phyloP scores from a whole-genome alignment of 139 green algal genomes.

The Coelastrella sp. region DNA sequence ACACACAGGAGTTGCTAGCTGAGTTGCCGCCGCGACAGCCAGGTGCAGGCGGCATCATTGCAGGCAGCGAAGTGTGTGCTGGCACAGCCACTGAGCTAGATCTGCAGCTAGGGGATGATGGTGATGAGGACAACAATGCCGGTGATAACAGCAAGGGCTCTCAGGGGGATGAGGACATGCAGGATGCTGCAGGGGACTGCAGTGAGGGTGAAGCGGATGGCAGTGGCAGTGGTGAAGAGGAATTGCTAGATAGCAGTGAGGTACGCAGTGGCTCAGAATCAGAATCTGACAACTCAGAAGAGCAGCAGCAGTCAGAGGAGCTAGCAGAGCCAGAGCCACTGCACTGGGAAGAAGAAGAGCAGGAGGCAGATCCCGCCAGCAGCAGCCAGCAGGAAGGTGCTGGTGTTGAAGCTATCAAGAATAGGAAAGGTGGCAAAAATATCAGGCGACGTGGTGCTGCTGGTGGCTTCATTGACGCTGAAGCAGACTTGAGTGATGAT shows the following conservation, averaged over 20 bases:
- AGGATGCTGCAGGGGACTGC: background rate
- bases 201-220: constrained; percentile 9
- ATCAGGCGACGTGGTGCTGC: background rate
- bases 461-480: constrained; percentile 41
- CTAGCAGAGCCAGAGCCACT: constrained; percentile 27
- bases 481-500: constrained; percentile 41
- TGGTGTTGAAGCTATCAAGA: background rate
- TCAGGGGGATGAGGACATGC: background rate
- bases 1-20: constrained; percentile 12
- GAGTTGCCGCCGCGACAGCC: background rate
- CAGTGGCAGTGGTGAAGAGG: constrained; percentile 2
- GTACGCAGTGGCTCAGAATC: background rate
- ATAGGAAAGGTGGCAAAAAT: background rate
- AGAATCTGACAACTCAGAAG: background rate
- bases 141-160: background rate
- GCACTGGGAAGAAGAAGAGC: constrained; percentile 45
- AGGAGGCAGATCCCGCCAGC: background rate
- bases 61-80: background rate
- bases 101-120: constrained; percentile 32
- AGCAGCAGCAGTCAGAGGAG: background rate
- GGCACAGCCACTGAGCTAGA: constrained; percentile 36
- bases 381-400: background rate
- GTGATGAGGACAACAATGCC: background rate
- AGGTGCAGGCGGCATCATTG: background rate
- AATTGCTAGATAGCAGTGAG: constrained; percentile 6